Percentiles rank a stretch among this genome's conserved stretches.
phyloP scores from a whole-genome alignment of 2,329 filamentous ascomycete genomes.

The Arthrobotrys pseudoclavata region DNA sequence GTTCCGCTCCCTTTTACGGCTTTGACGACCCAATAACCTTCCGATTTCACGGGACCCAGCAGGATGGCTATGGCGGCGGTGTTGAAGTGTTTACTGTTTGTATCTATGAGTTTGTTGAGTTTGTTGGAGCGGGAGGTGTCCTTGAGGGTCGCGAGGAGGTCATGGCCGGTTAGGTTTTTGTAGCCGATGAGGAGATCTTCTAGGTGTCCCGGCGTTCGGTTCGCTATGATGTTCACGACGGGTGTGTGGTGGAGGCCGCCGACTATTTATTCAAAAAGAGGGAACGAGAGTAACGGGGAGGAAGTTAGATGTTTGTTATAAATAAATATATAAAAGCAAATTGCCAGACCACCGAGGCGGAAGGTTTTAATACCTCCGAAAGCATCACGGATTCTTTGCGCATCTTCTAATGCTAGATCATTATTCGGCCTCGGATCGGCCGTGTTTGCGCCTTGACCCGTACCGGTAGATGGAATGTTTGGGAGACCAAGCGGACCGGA shows the following conservation, averaged over 20 bases:
- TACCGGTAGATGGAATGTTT: conserved; percentile 2
- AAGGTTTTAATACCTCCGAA: conserved; percentile 48
- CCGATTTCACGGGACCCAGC: conserved; percentile 82
- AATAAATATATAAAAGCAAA: not conserved
- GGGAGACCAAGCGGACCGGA: conserved; percentile 42
- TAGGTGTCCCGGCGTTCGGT: conserved; percentile 43
- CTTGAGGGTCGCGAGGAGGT: conserved; percentile 43
- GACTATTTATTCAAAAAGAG: conserved; percentile 4
- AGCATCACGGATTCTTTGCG: conserved; percentile 46
- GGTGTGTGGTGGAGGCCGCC: conserved; percentile 48
- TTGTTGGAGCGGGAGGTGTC: conserved; percentile 69
- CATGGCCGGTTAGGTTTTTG: conserved; percentile 49
- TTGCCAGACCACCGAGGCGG: too few relatives aligned
- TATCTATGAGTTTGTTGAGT: conserved; percentile 80
- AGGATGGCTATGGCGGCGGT: conserved; percentile 80
- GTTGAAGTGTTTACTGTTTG: conserved; percentile 72
- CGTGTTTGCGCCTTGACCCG: not conserved
- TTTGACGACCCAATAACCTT: conserved; percentile 78
- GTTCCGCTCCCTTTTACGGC: conserved; percentile 85
- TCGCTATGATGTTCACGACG: conserved; percentile 51
- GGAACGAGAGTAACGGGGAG: not conserved
- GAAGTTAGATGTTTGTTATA: conserved; percentile 1
- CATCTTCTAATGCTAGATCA: conserved; percentile 52
- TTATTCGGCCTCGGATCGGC: conserved; percentile 1
- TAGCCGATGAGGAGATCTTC: conserved; percentile 38